phyloP scores from a whole-genome alignment of 2,329 filamentous ascomycete species.

The Cercospora beticola region DNA sequence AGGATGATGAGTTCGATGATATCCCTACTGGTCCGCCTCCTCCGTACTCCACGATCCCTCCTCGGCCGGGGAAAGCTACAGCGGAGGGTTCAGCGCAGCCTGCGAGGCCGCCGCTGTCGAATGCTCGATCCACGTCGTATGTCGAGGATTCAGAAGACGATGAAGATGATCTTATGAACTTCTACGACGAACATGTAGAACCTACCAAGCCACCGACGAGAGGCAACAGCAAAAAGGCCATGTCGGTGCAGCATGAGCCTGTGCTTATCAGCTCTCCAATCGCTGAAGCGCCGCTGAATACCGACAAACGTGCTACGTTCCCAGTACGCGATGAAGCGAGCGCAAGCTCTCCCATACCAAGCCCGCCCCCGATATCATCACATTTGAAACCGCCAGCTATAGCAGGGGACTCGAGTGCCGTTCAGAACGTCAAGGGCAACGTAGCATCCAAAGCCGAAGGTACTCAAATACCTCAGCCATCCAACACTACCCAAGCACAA shows the following conservation, averaged over 20 bases:
- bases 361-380: not conserved
- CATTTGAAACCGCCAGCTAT: not conserved
- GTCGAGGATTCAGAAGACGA: conserved; percentile 34
- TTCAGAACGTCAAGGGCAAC: conserved; percentile 13
- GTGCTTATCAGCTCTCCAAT: conserved; percentile 4
- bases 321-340: not conserved
- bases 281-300: not conserved
- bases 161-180: conserved; percentile 33
- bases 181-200: conserved; percentile 16
- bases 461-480: conserved; percentile 16
- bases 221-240: not conserved
- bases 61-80: conserved; percentile 2
- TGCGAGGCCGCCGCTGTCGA: not conserved
- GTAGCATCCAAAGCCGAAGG: not conserved
- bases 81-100: not conserved
- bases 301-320: not conserved
- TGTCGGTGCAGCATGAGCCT: not conserved
- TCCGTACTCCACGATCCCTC: conserved; percentile 48
- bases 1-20: conserved; percentile 23
- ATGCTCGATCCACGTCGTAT: not conserved
- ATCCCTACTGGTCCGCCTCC: conserved; percentile 36
- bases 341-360: not conserved
- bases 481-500: conserved; percentile 17
- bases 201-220: not conserved
- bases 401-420: not conserved